Conservation (phyloP, 441 rosid genomes). For the Dalechampia spathulata region DNA sequence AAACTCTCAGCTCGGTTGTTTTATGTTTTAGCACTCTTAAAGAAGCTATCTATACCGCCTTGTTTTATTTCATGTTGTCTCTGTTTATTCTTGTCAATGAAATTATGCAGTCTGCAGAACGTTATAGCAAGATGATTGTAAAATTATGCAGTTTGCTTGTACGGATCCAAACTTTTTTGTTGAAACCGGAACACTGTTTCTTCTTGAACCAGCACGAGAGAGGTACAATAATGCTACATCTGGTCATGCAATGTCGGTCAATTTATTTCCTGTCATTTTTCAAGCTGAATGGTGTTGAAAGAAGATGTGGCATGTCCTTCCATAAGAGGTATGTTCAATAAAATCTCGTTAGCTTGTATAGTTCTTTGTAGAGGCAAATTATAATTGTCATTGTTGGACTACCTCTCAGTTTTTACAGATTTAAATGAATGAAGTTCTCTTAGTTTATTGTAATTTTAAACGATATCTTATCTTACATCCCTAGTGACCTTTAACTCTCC, state of each 20-base stretch:
- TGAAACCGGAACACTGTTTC: too few species aligned
- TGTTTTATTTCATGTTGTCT: background rate
- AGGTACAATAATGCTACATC: too few species aligned
- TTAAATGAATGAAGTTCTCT: background rate
- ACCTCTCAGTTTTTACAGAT: background rate
- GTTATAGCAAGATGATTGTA: background rate
- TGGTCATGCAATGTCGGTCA: too few species aligned
- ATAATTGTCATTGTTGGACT: background rate
- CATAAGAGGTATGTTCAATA: constrained; percentile 6
- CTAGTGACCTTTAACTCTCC: background rate
- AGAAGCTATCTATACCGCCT: background rate
- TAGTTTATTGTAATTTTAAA: background rate
- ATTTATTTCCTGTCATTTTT: background rate
- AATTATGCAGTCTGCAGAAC: background rate
- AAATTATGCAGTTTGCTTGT: too few species aligned
- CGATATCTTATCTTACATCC: background rate
- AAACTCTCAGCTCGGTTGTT: background rate
- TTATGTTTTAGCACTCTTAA: background rate
- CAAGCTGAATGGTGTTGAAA: background rate
- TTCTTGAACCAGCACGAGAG: too few species aligned
- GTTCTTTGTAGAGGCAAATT: background rate
- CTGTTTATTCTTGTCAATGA: background rate
- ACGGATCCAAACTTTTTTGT: too few species aligned
- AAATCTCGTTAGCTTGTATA: background rate
- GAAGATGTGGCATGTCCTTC: background rate